Percentiles rank a stretch among this genome's conserved stretches.
Evolutionary conservation across 2,329 filamentous ascomycete genomes (phyloP).

Genomic region (Colletotrichum sojae): DNA sequence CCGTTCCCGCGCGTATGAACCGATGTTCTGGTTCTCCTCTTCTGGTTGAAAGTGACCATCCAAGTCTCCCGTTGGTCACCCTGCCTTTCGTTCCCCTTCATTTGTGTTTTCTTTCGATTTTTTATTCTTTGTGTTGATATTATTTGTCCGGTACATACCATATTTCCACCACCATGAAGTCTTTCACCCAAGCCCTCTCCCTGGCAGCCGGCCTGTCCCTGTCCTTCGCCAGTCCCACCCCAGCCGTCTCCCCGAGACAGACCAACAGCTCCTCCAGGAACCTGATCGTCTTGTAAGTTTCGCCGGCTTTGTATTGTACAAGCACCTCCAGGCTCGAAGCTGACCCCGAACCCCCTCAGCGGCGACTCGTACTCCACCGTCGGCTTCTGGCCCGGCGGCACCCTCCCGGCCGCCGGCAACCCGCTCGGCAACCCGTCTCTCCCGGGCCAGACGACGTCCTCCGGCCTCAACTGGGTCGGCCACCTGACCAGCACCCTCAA

Average conservation of each 20-base stretch:
- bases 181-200: slow-evolving; percentile 18
- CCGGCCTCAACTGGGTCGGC: slow-evolving; percentile 65
- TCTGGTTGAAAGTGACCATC: neutral
- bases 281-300: slow-evolving; percentile 33
- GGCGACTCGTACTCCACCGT: slow-evolving; percentile 74
- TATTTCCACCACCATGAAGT: slow-evolving; percentile 21
- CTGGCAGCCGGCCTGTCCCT: slow-evolving; percentile 35
- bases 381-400: slow-evolving; percentile 64
- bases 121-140: slow-evolving; percentile 18
- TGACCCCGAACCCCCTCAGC: slow-evolving; percentile 47
- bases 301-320: too few relatives aligned
- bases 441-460: slow-evolving; percentile 61
- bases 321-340: neutral
- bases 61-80: slow-evolving; percentile 13
- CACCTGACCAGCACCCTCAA: slow-evolving; percentile 60
- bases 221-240: slow-evolving; percentile 30
- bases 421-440: slow-evolving; percentile 73
- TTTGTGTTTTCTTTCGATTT: neutral
- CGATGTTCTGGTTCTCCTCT: neutral
- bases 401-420: slow-evolving; percentile 66
- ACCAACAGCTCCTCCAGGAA: slow-evolving; percentile 19
- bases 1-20: neutral
- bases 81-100: slow-evolving; percentile 13
- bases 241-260: slow-evolving; percentile 19
- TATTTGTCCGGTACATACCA: slow-evolving; percentile 15